A percentile compares a stretch with the other conserved stretches of the same genome.
Evolutionary conservation across 352 stramenopile genomes (phyloP).

Genomic region (Thalassiosira livingstoniorum): DNA sequence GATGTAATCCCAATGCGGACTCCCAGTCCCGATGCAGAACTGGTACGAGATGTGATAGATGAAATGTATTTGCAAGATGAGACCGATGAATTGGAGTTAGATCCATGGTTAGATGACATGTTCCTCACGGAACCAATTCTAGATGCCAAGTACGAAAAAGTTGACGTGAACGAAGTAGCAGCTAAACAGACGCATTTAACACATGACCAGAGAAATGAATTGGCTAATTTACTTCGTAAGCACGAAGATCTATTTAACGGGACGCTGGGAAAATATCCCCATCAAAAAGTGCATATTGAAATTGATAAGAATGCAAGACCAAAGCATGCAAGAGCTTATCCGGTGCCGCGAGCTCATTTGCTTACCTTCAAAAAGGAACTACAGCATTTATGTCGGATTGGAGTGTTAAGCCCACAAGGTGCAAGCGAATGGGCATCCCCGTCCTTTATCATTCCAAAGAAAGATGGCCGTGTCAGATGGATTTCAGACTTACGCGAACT

Average conservation of each 20-base stretch:
- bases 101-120: not conserved
- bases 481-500: conserved; percentile 5
- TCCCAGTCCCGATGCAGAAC: conserved; percentile 1
- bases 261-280: conserved; percentile 46
- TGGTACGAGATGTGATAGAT: conserved; percentile 6
- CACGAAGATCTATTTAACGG: conserved; percentile 28
- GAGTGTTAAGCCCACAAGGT: conserved; percentile 26
- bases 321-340: conserved; percentile 22
- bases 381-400: conserved; percentile 19
- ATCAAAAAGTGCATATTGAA: conserved; percentile 53
- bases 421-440: conserved; percentile 23
- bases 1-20: conserved; percentile 20
- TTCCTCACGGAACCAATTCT: conserved; percentile 3
- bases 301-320: conserved; percentile 21
- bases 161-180: conserved; percentile 16
- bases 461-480: conserved; percentile 20
- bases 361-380: conserved; percentile 45
- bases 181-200: conserved; percentile 18
- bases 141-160: conserved; percentile 28
- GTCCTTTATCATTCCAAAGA: conserved; percentile 42
- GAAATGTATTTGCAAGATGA: conserved; percentile 5
- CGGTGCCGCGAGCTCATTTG: conserved; percentile 34
- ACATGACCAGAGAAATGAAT: conserved; percentile 11
- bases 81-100: not conserved
- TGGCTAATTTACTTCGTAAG: conserved; percentile 10